Conservation (phyloP, 371 early-diverging fungal species). For the Zancudomyces culisetae region DNA sequence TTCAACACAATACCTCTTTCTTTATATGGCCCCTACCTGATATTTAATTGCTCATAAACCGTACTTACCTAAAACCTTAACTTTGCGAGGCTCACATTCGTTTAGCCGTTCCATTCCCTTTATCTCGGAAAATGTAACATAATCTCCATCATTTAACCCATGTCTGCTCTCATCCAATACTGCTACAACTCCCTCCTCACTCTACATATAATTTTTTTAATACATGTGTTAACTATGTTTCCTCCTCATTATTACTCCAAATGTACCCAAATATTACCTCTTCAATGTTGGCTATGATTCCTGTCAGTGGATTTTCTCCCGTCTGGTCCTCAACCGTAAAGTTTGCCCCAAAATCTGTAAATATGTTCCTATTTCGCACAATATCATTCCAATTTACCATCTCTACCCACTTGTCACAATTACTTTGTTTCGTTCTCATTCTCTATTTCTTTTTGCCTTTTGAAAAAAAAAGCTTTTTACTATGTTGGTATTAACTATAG, state of each 20-base stretch:
- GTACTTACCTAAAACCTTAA: conserved; percentile 52
- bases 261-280: too few species aligned
- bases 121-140: conserved; percentile 83
- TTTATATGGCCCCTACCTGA: background rate
- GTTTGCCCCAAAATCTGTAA: conserved; percentile 90
- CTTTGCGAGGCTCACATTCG: conserved; percentile 51
- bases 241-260: too few species aligned
- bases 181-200: conserved; percentile 76
- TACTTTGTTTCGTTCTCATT: background rate
- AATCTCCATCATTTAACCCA: conserved; percentile 91
- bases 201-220: too few species aligned
- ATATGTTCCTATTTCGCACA: conserved; percentile 35
- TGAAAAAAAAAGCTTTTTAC: too few species aligned
- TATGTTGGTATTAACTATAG: too few species aligned
- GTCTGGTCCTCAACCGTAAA: conserved; percentile 84
- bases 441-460: background rate
- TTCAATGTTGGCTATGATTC: conserved; percentile 80
- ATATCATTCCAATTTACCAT: too few species aligned
- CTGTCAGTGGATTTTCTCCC: conserved; percentile 85
- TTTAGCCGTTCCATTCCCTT: conserved; percentile 85
- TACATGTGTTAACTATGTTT: too few species aligned
- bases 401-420: too few species aligned
- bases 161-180: conserved; percentile 92
- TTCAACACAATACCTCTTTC: background rate
- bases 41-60: background rate